Evolutionary conservation across 192 early-diverging fungal genomes (phyloP).

Genomic region (Coemansia sp.): DNA sequence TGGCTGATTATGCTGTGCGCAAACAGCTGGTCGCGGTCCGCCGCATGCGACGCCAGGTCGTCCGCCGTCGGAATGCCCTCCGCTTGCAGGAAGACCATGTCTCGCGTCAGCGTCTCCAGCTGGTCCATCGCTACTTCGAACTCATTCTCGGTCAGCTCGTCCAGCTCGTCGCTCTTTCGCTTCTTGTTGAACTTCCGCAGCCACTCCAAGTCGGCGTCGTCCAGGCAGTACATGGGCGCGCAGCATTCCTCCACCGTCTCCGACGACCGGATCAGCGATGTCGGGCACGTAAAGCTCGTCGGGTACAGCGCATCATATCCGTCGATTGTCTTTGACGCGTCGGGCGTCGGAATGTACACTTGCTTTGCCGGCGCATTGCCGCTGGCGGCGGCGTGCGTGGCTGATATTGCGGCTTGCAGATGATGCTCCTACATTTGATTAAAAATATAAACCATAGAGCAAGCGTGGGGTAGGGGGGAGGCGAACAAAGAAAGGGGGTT

Average conservation of each 20-base stretch:
- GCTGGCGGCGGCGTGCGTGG: conserved; percentile 65
- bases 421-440: conserved; percentile 76
- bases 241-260: conserved; percentile 84
- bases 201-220: conserved; percentile 82
- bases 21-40: conserved; percentile 38
- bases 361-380: conserved; percentile 59
- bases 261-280: conserved; percentile 81
- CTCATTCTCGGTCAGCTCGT: conserved; percentile 61
- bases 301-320: conserved; percentile 73
- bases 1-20: conserved; percentile 1
- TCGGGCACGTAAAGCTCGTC: conserved; percentile 68
- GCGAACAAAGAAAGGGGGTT: no score
- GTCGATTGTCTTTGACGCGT: conserved; percentile 71
- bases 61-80: conserved; percentile 49
- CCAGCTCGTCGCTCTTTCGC: background rate
- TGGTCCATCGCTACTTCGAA: conserved; percentile 80
- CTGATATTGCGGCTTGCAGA: conserved; percentile 86
- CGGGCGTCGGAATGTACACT: conserved; percentile 88
- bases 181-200: conserved; percentile 38
- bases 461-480: background rate
- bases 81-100: conserved; percentile 53
- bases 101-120: conserved; percentile 70
- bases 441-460: background rate
- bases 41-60: conserved; percentile 33
- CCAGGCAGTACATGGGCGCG: conserved; percentile 85